phyloP scores from a whole-genome alignment of 352 stramenopile genomes.

The Globisporangium splendens region DNA sequence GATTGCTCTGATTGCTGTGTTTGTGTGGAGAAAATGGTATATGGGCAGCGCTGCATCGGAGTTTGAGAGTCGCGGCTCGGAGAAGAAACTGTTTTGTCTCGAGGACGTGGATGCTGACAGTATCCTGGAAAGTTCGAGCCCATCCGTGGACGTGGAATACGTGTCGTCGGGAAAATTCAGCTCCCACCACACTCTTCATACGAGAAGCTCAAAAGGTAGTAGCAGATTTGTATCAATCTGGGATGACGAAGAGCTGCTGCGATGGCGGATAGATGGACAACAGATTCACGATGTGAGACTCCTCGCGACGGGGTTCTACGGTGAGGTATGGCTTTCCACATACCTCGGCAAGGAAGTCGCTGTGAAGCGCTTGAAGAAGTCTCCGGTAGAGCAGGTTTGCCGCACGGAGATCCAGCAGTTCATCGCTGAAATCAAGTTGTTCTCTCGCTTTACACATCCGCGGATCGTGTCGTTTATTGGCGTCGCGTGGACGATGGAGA shows the following conservation, averaged over 20 bases:
- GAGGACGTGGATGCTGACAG: conserved; percentile 13
- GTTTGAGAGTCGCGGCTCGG: not conserved
- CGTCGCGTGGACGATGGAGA: conserved; percentile 37
- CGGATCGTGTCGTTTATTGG: conserved; percentile 51
- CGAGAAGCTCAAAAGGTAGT: conserved; percentile 6
- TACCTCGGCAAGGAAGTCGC: conserved; percentile 43
- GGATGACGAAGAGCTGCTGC: conserved; percentile 58
- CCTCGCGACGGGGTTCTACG: conserved; percentile 34
- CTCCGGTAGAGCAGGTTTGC: conserved; percentile 8
- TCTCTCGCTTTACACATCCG: conserved; percentile 40
- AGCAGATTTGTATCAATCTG: conserved; percentile 31
- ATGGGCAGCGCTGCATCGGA: not conserved
- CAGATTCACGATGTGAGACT: conserved; percentile 29
- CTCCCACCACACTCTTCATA: not conserved
- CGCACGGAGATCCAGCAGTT: conserved; percentile 34
- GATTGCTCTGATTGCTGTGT: not conserved
- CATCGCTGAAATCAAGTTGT: conserved; percentile 44
- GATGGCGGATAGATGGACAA: conserved; percentile 44
- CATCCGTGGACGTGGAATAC: conserved; percentile 1
- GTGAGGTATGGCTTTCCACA: conserved; percentile 49
- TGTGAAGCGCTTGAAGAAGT: conserved; percentile 44
- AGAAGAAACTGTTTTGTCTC: conserved; percentile 16
- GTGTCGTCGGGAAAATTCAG: conserved; percentile 7
- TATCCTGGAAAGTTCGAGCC: conserved; percentile 11
- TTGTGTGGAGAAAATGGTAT: conserved; percentile 4